These are phyloP conservation scores for Starmerella asiatica DNA, from an alignment of 805 yeast genomes.

Conservation along the genomic window DNA sequence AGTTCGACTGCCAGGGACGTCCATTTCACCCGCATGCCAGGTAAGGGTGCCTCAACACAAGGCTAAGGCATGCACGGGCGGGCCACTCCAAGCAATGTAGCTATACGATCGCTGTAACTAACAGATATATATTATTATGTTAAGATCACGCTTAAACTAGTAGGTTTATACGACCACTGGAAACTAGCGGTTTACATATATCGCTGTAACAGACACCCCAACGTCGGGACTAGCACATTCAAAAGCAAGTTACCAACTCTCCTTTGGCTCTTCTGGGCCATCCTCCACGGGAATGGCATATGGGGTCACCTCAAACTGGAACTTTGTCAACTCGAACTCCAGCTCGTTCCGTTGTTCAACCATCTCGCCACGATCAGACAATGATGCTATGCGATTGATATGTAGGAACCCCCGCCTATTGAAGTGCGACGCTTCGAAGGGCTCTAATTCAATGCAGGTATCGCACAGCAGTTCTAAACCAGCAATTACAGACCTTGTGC, in stretches of 20 bases:
- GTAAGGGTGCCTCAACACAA: background rate
- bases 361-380: constrained; percentile 73
- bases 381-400: constrained; percentile 53
- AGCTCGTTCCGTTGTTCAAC: constrained; percentile 57
- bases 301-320: constrained; percentile 72
- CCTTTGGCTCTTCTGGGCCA: background rate
- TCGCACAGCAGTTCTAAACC: constrained; percentile 51
- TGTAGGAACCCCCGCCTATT: constrained; percentile 56
- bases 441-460: constrained; percentile 58
- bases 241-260: background rate
- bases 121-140: too few species aligned
- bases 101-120: background rate
- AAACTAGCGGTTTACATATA: too few species aligned
- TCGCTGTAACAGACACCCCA: too few species aligned
- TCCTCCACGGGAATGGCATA: constrained; percentile 94
- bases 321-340: constrained; percentile 74
- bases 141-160: too few species aligned
- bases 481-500: constrained; percentile 35
- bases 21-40: background rate
- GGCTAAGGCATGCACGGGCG: background rate
- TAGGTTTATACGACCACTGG: too few species aligned
- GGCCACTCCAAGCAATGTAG: background rate
- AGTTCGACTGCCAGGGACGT: constrained; percentile 7
- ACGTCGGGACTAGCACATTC: too few species aligned
- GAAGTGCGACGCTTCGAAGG: constrained; percentile 52